Evolutionary conservation across 768 basidiomycete genomes (phyloP).

Genomic region (Chalciporus pseudorubinellus): DNA sequence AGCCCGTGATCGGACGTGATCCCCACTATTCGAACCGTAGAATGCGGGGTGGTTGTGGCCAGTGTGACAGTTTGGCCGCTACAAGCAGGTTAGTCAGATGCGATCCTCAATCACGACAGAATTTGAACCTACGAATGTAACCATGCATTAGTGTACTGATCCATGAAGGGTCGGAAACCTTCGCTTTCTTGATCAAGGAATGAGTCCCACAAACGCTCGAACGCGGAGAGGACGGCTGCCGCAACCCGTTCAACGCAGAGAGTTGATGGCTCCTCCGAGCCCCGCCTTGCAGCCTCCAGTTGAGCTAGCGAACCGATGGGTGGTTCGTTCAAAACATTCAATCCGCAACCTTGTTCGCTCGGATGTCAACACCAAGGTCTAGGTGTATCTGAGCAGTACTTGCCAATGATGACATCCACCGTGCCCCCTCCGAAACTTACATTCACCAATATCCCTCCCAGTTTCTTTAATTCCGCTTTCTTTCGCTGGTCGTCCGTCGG

Average conservation of each 20-base stretch:
- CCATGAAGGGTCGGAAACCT: constrained; percentile 81
- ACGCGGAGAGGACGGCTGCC: constrained; percentile 70
- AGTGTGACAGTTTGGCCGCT: constrained; percentile 85
- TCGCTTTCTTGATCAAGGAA: constrained; percentile 53
- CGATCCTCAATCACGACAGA: background rate
- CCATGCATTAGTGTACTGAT: constrained; percentile 79
- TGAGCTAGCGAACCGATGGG: constrained; percentile 83
- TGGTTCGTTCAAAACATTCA: constrained; percentile 80
- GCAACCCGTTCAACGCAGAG: constrained; percentile 74
- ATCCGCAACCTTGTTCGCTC: constrained; percentile 68
- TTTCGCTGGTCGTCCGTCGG: constrained; percentile 34
- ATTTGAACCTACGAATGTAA: constrained; percentile 76
- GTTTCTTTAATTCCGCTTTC: constrained; percentile 58
- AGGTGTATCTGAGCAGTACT: constrained; percentile 20
- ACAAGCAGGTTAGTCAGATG: constrained; percentile 8
- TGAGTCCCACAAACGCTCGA: constrained; percentile 73
- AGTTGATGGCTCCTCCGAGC: background rate
- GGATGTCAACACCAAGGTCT: background rate
- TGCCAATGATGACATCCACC: constrained; percentile 81
- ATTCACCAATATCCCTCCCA: constrained; percentile 91
- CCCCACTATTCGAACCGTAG: constrained; percentile 70
- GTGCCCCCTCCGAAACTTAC: constrained; percentile 73
- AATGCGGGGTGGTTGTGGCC: constrained; percentile 70
- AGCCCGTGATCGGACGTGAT: constrained; percentile 89
- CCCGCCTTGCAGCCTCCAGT: constrained; percentile 42